Conservation (phyloP, 805 yeast species). For the Metschnikowia similis region DNA sequence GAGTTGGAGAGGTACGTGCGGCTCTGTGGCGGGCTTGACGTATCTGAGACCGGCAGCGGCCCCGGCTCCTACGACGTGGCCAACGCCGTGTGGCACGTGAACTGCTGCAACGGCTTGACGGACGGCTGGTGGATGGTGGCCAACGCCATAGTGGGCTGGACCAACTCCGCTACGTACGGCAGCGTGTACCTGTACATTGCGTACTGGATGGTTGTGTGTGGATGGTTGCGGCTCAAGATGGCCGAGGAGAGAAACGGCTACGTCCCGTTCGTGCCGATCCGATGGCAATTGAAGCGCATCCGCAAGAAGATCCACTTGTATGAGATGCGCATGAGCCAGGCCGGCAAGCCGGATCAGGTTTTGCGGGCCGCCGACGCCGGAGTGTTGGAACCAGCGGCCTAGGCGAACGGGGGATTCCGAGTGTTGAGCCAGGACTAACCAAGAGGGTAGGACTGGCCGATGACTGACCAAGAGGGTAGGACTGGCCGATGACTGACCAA, state of each 20-base stretch:
- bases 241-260: constrained; percentile 37
- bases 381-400: constrained; percentile 2
- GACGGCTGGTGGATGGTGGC: constrained; percentile 47
- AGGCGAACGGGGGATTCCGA: too few relatives aligned
- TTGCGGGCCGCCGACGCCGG: constrained; percentile 16
- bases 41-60: constrained; percentile 42
- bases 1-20: constrained; percentile 38
- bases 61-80: constrained; percentile 43
- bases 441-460: too few relatives aligned
- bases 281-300: constrained; percentile 55
- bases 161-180: constrained; percentile 43
- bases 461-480: too few relatives aligned
- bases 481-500: too few relatives aligned
- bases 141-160: constrained; percentile 45
- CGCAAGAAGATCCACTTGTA: constrained; percentile 28
- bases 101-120: constrained; percentile 42
- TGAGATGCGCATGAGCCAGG: constrained; percentile 12
- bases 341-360: neutral
- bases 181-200: constrained; percentile 34
- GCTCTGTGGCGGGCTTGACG: constrained; percentile 39
- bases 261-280: constrained; percentile 49
- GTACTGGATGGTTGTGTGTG: constrained; percentile 35
- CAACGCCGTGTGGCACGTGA: constrained; percentile 43
- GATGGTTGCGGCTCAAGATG: constrained; percentile 27
- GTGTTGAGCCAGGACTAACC: too few relatives aligned